A percentile compares a stretch with the other conserved stretches of the same genome.
Conservation (phyloP, 1,284 basidiomycete species). For the Lignosus rhinocerotis region DNA sequence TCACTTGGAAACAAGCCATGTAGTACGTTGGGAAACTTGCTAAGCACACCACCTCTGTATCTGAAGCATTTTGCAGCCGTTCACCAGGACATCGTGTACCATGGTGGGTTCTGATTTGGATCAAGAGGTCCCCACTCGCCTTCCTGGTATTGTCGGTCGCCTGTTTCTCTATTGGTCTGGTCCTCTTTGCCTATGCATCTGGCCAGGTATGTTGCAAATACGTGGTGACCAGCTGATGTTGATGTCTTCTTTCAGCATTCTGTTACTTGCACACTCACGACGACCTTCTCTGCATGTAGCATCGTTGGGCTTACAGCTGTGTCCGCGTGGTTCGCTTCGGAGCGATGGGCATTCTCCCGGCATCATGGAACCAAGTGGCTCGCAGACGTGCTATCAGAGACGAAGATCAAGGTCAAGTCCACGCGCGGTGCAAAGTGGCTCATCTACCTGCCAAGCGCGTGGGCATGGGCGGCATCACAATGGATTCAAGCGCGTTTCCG, state of each 20-base stretch:
- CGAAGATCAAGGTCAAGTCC: conserved; percentile 33
- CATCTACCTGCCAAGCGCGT: conserved; percentile 29
- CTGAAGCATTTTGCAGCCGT: conserved; percentile 39
- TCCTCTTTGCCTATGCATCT: conserved; percentile 66
- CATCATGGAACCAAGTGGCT: conserved; percentile 78
- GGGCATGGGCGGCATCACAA: conserved; percentile 23
- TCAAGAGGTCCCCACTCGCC: conserved; percentile 73
- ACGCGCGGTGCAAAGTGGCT: conserved; percentile 39
- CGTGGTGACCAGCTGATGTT: neutral
- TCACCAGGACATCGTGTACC: conserved; percentile 67
- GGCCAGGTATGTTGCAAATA: conserved; percentile 44
- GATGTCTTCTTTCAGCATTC: conserved; percentile 42
- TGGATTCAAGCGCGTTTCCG: conserved; percentile 25
- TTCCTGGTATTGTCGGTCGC: conserved; percentile 74
- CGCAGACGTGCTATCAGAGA: conserved; percentile 56
- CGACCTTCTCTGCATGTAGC: conserved; percentile 71
- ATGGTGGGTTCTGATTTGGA: conserved; percentile 82
- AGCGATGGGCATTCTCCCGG: conserved; percentile 68
- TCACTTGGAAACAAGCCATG: conserved; percentile 79
- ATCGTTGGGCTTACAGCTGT: conserved; percentile 75
- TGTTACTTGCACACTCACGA: conserved; percentile 69
- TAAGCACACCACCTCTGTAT: conserved; percentile 14
- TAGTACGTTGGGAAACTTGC: conserved; percentile 50
- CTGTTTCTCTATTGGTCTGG: conserved; percentile 69
- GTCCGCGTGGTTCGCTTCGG: conserved; percentile 75